Conservation (phyloP, 441 rosid genomes). For the Pelargonium fulgidum region DNA sequence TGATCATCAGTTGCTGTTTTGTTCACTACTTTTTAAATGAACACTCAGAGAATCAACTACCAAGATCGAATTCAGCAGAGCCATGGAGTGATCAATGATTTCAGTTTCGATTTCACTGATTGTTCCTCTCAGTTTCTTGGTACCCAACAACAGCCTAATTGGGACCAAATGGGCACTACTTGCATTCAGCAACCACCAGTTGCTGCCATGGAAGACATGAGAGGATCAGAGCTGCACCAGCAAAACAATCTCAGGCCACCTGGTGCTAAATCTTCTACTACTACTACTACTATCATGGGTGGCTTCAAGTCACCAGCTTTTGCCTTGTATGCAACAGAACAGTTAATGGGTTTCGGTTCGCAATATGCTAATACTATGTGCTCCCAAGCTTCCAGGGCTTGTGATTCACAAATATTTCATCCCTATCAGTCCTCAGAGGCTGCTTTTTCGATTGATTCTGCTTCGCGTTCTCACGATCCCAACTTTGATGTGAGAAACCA, state of each 20-base stretch:
- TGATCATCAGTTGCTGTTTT: background rate
- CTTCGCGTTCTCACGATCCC: constrained; percentile 24
- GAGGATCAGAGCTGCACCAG: too few relatives aligned
- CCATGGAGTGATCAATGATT: constrained; percentile 24
- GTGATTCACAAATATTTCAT: constrained; percentile 28
- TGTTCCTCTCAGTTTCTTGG: constrained; percentile 25
- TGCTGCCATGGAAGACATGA: background rate
- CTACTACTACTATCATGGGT: constrained; percentile 39
- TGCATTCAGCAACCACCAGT: constrained; percentile 7
- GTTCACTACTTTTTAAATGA: constrained; percentile 27
- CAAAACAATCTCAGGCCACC: too few relatives aligned
- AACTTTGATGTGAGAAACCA: constrained; percentile 22
- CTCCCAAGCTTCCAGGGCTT: constrained; percentile 29
- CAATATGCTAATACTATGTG: constrained; percentile 21
- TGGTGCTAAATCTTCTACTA: constrained; percentile 14
- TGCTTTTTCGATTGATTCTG: constrained; percentile 30
- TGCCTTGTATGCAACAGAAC: constrained; percentile 14
- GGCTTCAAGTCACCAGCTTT: constrained; percentile 43
- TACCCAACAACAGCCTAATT: constrained; percentile 18
- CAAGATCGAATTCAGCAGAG: constrained; percentile 25
- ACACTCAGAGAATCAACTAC: constrained; percentile 29
- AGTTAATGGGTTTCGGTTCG: constrained; percentile 40
- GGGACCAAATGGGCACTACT: background rate
- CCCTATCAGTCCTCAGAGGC: constrained; percentile 26
- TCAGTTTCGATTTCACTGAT: constrained; percentile 27